Evolutionary conservation across 179 eudicot genomes (phyloP).

Genomic region (Camellia oleifera): DNA sequence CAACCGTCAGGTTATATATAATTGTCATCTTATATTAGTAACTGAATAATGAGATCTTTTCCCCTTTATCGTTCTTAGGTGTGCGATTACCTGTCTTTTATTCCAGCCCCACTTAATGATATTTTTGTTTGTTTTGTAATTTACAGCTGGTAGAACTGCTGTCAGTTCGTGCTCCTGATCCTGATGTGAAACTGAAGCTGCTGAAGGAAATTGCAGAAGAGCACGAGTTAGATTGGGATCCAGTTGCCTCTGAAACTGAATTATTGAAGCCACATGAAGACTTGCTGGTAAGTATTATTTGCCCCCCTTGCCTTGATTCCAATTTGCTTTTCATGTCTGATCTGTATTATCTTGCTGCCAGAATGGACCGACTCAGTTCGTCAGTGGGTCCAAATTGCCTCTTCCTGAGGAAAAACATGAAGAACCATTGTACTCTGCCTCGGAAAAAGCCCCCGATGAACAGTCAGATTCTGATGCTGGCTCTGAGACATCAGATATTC

Average conservation of each 20-base stretch:
- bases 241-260: constrained; percentile 83
- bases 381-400: constrained; percentile 56
- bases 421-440: constrained; percentile 32
- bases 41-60: not conserved
- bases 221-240: constrained; percentile 93
- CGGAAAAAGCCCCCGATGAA: constrained; percentile 35
- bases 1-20: constrained; percentile 67
- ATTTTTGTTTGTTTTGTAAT: constrained; percentile 13
- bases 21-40: constrained; percentile 2
- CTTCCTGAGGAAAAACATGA: constrained; percentile 61
- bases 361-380: constrained; percentile 72
- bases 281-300: constrained; percentile 51
- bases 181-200: constrained; percentile 85
- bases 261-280: constrained; percentile 90
- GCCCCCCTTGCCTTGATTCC: constrained; percentile 1
- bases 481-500: constrained; percentile 54
- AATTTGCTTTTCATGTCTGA: not conserved
- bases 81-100: not conserved
- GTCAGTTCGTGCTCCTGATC: constrained; percentile 90
- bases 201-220: constrained; percentile 95
- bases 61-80: not conserved
- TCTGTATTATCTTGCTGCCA: constrained; percentile 24
- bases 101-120: not conserved
- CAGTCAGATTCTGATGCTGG: constrained; percentile 54
- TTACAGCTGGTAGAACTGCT: constrained; percentile 74